Evolutionary conservation across 345 rosid species (phyloP).

Genomic region (Reutealis trisperma): DNA sequence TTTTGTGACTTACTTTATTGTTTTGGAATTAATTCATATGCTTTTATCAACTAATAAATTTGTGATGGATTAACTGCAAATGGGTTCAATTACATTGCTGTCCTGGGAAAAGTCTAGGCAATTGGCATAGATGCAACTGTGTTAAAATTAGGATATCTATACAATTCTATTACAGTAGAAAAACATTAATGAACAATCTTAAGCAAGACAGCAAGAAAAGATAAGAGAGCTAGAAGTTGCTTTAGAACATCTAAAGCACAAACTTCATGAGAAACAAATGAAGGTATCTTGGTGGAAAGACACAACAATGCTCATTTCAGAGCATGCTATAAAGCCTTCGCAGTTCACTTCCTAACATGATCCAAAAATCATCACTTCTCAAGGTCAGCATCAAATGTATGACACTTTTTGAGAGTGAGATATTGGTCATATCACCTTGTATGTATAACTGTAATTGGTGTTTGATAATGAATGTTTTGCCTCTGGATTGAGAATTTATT

Average conservation of each 20-base stretch:
- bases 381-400: slow-evolving; percentile 19
- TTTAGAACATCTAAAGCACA: slow-evolving; percentile 39
- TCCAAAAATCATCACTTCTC: background rate
- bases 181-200: background rate
- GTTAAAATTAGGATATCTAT: background rate
- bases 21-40: background rate
- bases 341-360: slow-evolving; percentile 3
- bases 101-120: background rate
- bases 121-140: background rate
- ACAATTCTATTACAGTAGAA: background rate
- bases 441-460: background rate
- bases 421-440: slow-evolving; percentile 2
- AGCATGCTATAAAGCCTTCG: slow-evolving; percentile 42
- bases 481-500: background rate
- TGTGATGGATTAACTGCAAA: background rate
- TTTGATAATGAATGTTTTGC: background rate
- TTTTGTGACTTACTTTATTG: background rate
- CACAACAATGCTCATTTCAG: slow-evolving; percentile 51
- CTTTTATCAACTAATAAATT: background rate
- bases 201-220: slow-evolving; percentile 62
- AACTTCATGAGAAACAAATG: slow-evolving; percentile 55
- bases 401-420: background rate
- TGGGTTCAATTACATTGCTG: background rate
- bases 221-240: slow-evolving; percentile 67
- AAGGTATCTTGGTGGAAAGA: slow-evolving; percentile 85